Evolutionary conservation across 805 yeast genomes (phyloP).

Genomic region (Ogataea kodamae): DNA sequence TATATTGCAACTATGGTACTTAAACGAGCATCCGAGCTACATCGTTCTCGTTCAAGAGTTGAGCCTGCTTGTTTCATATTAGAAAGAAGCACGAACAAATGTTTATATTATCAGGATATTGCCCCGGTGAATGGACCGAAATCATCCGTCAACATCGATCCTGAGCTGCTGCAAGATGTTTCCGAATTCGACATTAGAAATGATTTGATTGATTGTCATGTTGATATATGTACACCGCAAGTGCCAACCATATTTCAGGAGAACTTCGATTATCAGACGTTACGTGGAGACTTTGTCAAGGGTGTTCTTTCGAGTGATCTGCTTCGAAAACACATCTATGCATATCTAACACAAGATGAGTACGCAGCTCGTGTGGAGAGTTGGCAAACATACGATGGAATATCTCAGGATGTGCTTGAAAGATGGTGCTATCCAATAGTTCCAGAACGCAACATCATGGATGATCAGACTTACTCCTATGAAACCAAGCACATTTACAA

Average conservation of each 20-base stretch:
- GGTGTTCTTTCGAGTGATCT: slow-evolving; percentile 91
- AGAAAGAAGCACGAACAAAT: slow-evolving; percentile 68
- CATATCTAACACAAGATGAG: slow-evolving; percentile 73
- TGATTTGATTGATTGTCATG: slow-evolving; percentile 93
- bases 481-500: slow-evolving; percentile 86
- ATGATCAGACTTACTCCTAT: slow-evolving; percentile 70
- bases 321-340: slow-evolving; percentile 84
- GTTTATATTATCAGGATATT: slow-evolving; percentile 80
- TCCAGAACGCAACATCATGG: slow-evolving; percentile 77
- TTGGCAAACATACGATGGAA: slow-evolving; percentile 89
- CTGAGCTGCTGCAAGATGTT: slow-evolving; percentile 75
- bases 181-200: slow-evolving; percentile 80
- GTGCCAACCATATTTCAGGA: slow-evolving; percentile 96
- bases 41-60: slow-evolving; percentile 74
- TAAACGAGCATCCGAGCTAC: slow-evolving; percentile 78
- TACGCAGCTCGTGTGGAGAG: slow-evolving; percentile 96
- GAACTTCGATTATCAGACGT: slow-evolving; percentile 87
- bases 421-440: slow-evolving; percentile 92
- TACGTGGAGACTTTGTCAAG: slow-evolving; percentile 82
- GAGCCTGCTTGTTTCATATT: slow-evolving; percentile 84
- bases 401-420: slow-evolving; percentile 83
- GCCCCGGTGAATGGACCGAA: slow-evolving; percentile 49
- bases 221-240: slow-evolving; percentile 90
- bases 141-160: slow-evolving; percentile 63
- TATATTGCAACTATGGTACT: slow-evolving; percentile 93